Conservation (phyloP, 257 asterid genomes). For the Paulownia fortunei region DNA sequence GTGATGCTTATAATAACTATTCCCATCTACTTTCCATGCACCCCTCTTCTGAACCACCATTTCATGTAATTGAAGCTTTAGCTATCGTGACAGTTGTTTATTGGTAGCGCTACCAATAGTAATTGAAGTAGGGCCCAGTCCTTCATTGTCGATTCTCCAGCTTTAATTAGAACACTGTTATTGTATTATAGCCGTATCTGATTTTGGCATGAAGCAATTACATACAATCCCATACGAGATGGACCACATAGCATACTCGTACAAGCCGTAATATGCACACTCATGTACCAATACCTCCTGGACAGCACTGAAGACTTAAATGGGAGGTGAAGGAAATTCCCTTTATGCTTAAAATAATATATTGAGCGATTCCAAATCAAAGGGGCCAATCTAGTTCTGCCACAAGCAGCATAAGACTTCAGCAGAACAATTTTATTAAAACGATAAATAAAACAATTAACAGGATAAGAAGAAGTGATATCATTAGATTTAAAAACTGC, state of each 20-base stretch:
- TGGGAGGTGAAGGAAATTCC: background rate
- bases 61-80: background rate
- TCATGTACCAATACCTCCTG: background rate
- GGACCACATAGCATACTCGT: background rate
- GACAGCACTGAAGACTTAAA: background rate
- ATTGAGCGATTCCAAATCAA: background rate
- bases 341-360: background rate
- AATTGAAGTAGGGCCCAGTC: slow-evolving; percentile 2
- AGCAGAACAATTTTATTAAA: background rate
- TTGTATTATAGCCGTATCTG: background rate
- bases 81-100: too few relatives aligned
- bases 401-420: slow-evolving; percentile 11
- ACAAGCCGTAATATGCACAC: background rate
- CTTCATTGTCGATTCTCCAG: background rate
- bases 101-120: background rate
- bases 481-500: background rate
- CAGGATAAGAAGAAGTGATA: background rate
- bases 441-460: background rate
- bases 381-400: background rate
- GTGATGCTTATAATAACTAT: background rate
- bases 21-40: background rate
- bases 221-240: background rate
- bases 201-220: background rate
- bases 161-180: background rate
- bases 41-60: slow-evolving; percentile 1